These are phyloP conservation scores for Apiosordaria backusii DNA, from an alignment of 495 filamentous ascomycete genomes.

Conservation along the genomic window DNA sequence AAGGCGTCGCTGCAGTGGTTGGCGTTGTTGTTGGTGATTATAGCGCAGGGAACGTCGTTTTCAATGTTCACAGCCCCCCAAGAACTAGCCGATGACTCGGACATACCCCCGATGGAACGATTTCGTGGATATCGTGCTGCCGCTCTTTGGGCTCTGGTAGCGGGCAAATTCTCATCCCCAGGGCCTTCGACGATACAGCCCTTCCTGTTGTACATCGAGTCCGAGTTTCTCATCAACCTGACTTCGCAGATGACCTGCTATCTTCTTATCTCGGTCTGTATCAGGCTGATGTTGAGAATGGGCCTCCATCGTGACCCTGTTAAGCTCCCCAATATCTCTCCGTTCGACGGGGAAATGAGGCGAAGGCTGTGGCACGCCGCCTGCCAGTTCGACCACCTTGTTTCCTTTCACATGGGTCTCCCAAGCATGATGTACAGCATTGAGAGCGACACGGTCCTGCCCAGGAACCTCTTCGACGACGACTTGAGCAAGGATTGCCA, in stretches of 20 bases:
- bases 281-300: constrained; percentile 53
- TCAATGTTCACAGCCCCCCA: constrained; percentile 37
- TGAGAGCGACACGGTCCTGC: constrained; percentile 46
- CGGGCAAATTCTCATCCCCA: constrained; percentile 47
- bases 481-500: constrained; percentile 46
- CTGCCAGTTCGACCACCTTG: constrained; percentile 47
- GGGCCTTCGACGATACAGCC: constrained; percentile 46
- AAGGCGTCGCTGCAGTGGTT: constrained; percentile 42
- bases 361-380: constrained; percentile 53
- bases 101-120: constrained; percentile 32
- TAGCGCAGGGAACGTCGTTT: constrained; percentile 40
- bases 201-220: constrained; percentile 45
- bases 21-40: constrained; percentile 42
- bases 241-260: constrained; percentile 47
- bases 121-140: constrained; percentile 37
- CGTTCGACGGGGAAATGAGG: constrained; percentile 55
- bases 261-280: constrained; percentile 43
- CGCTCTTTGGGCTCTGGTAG: constrained; percentile 40
- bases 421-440: constrained; percentile 48
- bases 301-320: constrained; percentile 55
- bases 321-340: constrained; percentile 47
- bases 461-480: constrained; percentile 47
- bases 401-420: constrained; percentile 52
- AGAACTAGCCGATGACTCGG: constrained; percentile 36
- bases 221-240: constrained; percentile 43